Base-by-base conservation (phyloP, 192 early-diverging fungal species). In the Coemansia sp. region DNA sequence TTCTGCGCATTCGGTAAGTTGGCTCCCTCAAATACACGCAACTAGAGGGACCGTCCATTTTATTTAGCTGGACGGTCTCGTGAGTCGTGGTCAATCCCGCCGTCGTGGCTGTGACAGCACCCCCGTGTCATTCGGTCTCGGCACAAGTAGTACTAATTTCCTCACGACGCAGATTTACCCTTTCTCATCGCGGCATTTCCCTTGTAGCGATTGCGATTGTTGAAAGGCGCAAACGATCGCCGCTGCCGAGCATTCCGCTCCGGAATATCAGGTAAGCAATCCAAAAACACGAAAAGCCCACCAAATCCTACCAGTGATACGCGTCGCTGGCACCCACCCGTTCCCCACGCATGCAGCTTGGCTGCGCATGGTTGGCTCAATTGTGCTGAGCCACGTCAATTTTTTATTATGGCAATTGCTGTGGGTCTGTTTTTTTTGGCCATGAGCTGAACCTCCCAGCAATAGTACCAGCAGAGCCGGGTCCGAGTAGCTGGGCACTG, bases 271-370 rank as follows among this genome's bases (percentile, higher is more conserved):
- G 37, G 60, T 61, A 67, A 49, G 68, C 47, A 50, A 62, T 55
- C 56, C 41, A 38, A 63, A 72, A 69, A 70, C 74, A 70, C 74
- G 68, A 76, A 76, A 70, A 25, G 57, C 38, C 68, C 74, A 54
- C 74, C 68, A 76, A 76, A 66, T 9, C 21, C 38, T 12, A 25
- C 49, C 63, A 61, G 41, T 43, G 12, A 43, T 11, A n/a, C 65
- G 65, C 66, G 66, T 62, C 29, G 41, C 48, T 32, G 24, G 14
- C 41, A 24, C 48, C 14, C 55, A 21, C 35, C 19, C 21, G 47
- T 56, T 39, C 58, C 27, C 45, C 50, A 8, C 19, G 50, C 50
- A 51, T 51, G 41, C 41, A 51, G 27, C 48, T 25, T 56, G 52
- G 37, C 58, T 60, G 58, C 58, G 50, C 50, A 51, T 51, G 50